Base-by-base conservation (phyloP, 768 basidiomycete species). In the Asterophora lycoperdoides region DNA sequence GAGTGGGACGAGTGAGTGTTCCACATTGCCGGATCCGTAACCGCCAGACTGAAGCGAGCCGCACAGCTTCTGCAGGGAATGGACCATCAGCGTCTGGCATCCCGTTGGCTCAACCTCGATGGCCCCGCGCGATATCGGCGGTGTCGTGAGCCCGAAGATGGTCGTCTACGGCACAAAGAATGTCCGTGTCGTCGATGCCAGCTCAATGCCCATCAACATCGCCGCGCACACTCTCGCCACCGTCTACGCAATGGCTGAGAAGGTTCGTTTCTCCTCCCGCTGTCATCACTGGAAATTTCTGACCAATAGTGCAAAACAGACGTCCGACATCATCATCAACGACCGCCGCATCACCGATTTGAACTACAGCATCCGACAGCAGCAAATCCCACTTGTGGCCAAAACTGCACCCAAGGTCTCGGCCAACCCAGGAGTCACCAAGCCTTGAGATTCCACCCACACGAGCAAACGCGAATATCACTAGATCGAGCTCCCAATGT, bases 141-240 rank as follows among this genome's bases (percentile, higher is more conserved):
- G 65, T 34, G 64, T 66, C 13, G 63, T 66, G 19, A 55, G 59
- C 38, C 44, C 48, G 26, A 44, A 56, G n/a, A 51, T 65, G 49
- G 54, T 55, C 26, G 61, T 65, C 33, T 65, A 65, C 38, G 64
- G 62, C 18, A 58, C 59, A 5, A 42, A 53, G 34, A 65, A 65
- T 46, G 54, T 71, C 9, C 67, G 68, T 19, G 64, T 71, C 18
- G 63, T 68, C 13, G 66, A 68, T 55, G 65, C 64, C 2, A 15
- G 44, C n/a, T 46, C 45, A 7, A 14, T 52, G 26, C 50, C 50
- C 11, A 52, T 52, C 19, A 46, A 52, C 17, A 37, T 52, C n/a
- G 50, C 44, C 2, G 44, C 44, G 0, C 50, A 52, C 14, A 46
- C 50, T 7, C 9, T 46, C n/a, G 44, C 50, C 9, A 52, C 50